Conservation (phyloP, 2,329 filamentous ascomycete genomes). For the Corinectria fuckeliana region DNA sequence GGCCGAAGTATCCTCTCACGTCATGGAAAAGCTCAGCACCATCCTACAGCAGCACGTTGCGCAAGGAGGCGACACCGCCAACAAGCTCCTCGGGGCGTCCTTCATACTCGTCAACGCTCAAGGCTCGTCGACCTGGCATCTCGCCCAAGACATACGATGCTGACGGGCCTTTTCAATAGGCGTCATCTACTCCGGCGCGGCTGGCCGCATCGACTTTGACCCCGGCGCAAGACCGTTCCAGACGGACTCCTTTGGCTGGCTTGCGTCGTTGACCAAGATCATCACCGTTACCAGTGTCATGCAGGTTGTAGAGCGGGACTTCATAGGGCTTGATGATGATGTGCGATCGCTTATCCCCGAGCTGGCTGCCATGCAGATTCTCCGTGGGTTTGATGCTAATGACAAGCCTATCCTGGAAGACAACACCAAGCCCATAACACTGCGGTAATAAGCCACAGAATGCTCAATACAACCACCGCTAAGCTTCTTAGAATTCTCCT, state of each 20-base stretch:
- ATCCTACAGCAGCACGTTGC: constrained; percentile 42
- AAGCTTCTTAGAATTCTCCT: constrained; percentile 47
- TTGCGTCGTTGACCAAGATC: constrained; percentile 54
- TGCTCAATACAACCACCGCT: neutral
- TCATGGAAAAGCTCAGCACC: constrained; percentile 38
- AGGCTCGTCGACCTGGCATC: constrained; percentile 27
- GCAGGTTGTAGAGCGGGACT: constrained; percentile 48
- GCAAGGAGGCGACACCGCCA: constrained; percentile 36
- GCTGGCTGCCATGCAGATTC: constrained; percentile 43
- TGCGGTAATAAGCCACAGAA: constrained; percentile 38
- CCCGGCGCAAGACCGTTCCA: constrained; percentile 40
- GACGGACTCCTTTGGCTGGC: constrained; percentile 43
- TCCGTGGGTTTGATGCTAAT: constrained; percentile 46
- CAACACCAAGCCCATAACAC: constrained; percentile 46
- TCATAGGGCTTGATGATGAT: constrained; percentile 47
- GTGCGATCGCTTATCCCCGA: constrained; percentile 44
- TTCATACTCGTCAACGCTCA: constrained; percentile 44
- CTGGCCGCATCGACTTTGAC: constrained; percentile 45
- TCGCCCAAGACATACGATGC: neutral
- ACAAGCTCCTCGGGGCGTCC: constrained; percentile 46
- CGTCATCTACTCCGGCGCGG: constrained; percentile 44
- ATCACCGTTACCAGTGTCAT: constrained; percentile 46
- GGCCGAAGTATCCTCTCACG: neutral
- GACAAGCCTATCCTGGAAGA: constrained; percentile 47
- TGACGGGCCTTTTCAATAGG: constrained; percentile 30